Conservation (phyloP, 768 basidiomycete species). For the Xerocomellus amylosporus region DNA sequence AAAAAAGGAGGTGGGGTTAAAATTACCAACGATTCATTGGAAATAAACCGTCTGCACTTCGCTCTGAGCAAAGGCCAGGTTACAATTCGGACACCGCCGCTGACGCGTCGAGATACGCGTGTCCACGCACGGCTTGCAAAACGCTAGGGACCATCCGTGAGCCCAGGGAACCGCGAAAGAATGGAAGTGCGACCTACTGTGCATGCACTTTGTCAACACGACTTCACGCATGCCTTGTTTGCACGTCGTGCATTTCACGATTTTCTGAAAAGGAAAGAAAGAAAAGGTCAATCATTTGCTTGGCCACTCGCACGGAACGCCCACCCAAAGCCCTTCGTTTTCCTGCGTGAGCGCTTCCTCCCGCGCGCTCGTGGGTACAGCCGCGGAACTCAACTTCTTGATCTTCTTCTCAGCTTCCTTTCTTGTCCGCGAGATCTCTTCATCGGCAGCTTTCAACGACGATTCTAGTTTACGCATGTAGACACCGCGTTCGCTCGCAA, state of each 20-base stretch:
- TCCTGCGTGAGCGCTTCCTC: conserved; percentile 44
- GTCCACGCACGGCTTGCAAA: conserved; percentile 83
- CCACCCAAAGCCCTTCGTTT: conserved; percentile 59
- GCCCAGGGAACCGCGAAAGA: background rate
- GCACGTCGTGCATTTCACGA: conserved; percentile 90
- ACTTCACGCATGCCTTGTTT: conserved; percentile 71
- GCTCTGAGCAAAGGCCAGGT: conserved; percentile 72
- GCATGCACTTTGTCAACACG: conserved; percentile 86
- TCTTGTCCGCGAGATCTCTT: conserved; percentile 45
- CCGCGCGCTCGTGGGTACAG: conserved; percentile 30
- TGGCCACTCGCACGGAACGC: background rate
- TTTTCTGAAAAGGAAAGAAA: conserved; percentile 42
- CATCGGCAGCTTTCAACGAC: conserved; percentile 35
- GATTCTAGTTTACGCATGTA: conserved; percentile 24
- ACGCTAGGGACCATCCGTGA: conserved; percentile 47
- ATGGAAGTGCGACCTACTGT: conserved; percentile 56
- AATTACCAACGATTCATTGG: conserved; percentile 35
- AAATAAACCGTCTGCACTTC: conserved; percentile 74
- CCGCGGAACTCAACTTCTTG: conserved; percentile 39
- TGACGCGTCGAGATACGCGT: conserved; percentile 85
- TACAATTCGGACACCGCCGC: conserved; percentile 92
- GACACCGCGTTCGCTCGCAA: conserved; percentile 32
- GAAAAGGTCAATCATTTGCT: background rate
- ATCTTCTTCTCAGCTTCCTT: conserved; percentile 54
- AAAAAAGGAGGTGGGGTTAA: background rate